Evolutionary conservation across 352 stramenopile species (phyloP).

Genomic region (Phytophthora fragariae): DNA sequence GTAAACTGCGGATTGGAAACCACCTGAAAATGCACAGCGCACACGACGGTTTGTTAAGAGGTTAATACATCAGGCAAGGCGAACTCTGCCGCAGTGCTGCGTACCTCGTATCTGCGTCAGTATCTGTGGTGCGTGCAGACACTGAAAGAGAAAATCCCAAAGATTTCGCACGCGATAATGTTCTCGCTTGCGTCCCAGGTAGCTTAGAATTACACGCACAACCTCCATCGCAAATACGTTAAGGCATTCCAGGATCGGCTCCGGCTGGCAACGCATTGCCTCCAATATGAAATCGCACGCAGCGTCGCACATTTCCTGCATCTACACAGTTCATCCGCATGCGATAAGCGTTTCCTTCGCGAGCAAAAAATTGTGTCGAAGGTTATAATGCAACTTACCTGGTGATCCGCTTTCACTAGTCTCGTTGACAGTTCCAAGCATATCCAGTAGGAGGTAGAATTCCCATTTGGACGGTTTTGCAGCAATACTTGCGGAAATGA

Average conservation of each 20-base stretch:
- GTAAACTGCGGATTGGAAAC: slow-evolving; percentile 54
- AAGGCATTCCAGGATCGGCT: slow-evolving; percentile 41
- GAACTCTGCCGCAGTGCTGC: neutral
- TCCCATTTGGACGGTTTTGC: slow-evolving; percentile 27
- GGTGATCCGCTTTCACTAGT: slow-evolving; percentile 65
- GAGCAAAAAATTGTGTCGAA: neutral
- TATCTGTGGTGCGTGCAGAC: slow-evolving; percentile 73
- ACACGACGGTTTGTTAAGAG: slow-evolving; percentile 1
- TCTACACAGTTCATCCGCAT: slow-evolving; percentile 23
- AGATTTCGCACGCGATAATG: slow-evolving; percentile 63
- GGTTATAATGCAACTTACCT: slow-evolving; percentile 40
- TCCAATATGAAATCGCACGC: slow-evolving; percentile 71
- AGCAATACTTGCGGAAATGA: slow-evolving; percentile 52
- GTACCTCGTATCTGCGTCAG: slow-evolving; percentile 47
- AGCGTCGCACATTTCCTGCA: slow-evolving; percentile 71
- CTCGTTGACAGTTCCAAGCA: slow-evolving; percentile 53
- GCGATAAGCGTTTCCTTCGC: neutral
- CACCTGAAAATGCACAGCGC: slow-evolving; percentile 25
- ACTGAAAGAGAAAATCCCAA: slow-evolving; percentile 79
- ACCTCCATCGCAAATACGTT: slow-evolving; percentile 48
- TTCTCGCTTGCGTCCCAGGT: slow-evolving; percentile 53
- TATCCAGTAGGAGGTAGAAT: slow-evolving; percentile 48
- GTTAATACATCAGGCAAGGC: neutral
- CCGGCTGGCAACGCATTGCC: slow-evolving; percentile 42
- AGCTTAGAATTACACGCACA: slow-evolving; percentile 55